phyloP scores from a whole-genome alignment of 257 asterid genomes.

The Nicotiana paniculata region DNA sequence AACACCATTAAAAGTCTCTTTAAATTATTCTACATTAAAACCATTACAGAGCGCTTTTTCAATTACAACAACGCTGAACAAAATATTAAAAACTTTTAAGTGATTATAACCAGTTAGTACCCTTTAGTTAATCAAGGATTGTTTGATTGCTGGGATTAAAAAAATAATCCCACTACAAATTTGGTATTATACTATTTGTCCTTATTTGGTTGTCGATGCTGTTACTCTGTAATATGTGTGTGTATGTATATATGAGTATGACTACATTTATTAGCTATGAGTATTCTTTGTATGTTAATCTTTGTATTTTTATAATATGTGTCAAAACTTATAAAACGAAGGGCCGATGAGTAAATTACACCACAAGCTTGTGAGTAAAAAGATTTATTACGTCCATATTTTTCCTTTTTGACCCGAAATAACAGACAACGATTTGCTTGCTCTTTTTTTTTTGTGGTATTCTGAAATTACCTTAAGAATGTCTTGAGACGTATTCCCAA shows the following conservation, averaged over 20 bases:
- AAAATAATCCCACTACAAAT: background rate
- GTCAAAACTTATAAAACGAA: background rate
- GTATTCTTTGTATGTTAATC: too few relatives aligned
- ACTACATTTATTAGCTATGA: too few relatives aligned
- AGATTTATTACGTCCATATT: too few relatives aligned
- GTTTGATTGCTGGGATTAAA: background rate
- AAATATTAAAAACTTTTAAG: too few relatives aligned
- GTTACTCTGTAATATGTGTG: too few relatives aligned
- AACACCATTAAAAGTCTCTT: background rate
- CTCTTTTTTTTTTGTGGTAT: background rate
- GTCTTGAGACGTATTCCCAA: background rate
- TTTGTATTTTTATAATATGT: background rate
- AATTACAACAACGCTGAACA: background rate
- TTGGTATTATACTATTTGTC: background rate
- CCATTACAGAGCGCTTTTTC: background rate
- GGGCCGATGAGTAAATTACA: background rate
- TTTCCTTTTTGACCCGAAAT: too few relatives aligned
- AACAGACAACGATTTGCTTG: background rate
- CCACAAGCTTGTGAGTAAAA: background rate
- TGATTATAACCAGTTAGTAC: too few relatives aligned
- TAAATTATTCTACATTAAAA: background rate
- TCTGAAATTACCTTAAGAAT: too few relatives aligned
- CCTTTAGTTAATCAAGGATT: background rate
- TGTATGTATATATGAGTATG: too few relatives aligned
- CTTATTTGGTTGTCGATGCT: background rate